Conservation (phyloP, 371 early-diverging fungal genomes). For the Apophysomyces ossiformis region DNA sequence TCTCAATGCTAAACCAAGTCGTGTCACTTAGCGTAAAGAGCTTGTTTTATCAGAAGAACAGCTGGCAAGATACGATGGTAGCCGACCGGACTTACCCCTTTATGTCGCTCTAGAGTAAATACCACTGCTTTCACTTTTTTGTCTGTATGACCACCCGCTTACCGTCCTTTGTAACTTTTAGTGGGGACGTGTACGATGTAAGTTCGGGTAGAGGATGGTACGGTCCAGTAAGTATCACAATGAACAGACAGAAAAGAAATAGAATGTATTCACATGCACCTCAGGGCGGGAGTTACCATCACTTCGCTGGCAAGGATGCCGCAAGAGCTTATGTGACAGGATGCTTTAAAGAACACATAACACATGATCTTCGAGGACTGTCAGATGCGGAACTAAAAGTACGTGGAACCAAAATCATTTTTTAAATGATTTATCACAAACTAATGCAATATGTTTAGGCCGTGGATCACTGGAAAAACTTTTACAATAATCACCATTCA, state of each 20-base stretch:
- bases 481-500: slow-evolving; percentile 83
- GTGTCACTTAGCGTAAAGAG: slow-evolving; percentile 44
- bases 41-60: slow-evolving; percentile 75
- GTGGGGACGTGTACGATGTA: slow-evolving; percentile 91
- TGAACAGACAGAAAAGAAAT: background rate
- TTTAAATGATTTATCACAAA: background rate
- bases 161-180: slow-evolving; percentile 19
- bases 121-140: slow-evolving; percentile 4
- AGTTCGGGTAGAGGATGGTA: slow-evolving; percentile 75
- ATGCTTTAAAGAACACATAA: slow-evolving; percentile 90
- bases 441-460: slow-evolving; percentile 40
- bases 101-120: slow-evolving; percentile 88
- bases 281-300: slow-evolving; percentile 79
- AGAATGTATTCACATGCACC: background rate
- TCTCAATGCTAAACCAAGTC: background rate
- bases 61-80: slow-evolving; percentile 81
- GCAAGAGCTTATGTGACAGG: slow-evolving; percentile 94
- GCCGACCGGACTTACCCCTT: slow-evolving; percentile 75
- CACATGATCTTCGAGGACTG: slow-evolving; percentile 92
- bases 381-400: slow-evolving; percentile 72
- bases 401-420: slow-evolving; percentile 16
- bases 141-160: background rate
- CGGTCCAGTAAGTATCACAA: slow-evolving; percentile 51
- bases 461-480: slow-evolving; percentile 85
- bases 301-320: slow-evolving; percentile 94